phyloP scores from a whole-genome alignment of 75 land plant species.

The Chamaecyparis obtusa region DNA sequence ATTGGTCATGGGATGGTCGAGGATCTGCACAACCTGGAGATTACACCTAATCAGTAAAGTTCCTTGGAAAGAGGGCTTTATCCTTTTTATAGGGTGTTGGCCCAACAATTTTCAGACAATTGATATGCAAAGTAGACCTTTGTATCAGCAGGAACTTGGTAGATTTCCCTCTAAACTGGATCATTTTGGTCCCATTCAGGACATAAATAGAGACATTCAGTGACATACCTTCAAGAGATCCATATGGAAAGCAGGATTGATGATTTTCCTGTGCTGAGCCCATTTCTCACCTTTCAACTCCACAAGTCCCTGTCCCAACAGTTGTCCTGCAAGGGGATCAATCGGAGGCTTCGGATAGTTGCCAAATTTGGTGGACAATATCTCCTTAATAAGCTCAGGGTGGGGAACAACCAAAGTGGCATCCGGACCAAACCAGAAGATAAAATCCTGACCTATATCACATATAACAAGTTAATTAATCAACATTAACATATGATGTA shows the following conservation, averaged over 20 bases:
- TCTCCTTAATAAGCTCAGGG: constrained; percentile 21
- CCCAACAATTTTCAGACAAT: not conserved
- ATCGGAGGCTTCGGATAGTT: not conserved
- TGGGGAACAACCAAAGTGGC: constrained; percentile 9
- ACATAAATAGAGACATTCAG: not conserved
- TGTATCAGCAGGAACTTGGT: not conserved
- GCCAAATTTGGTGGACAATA: constrained; percentile 17
- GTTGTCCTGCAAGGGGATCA: not conserved
- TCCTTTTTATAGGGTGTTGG: not conserved
- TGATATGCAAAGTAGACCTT: not conserved
- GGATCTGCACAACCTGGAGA: not conserved
- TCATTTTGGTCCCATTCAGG: not conserved
- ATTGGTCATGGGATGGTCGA: not conserved
- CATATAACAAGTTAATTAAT: not conserved
- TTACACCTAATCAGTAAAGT: not conserved
- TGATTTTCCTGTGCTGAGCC: constrained; percentile 25
- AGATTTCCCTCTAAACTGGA: not conserved
- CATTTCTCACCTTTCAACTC: constrained; percentile 37
- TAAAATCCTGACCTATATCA: constrained; percentile 17
- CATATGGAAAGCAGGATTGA: constrained; percentile 40
- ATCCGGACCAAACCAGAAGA: constrained; percentile 17
- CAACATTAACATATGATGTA: too few relatives aligned
- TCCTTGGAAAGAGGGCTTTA: not conserved
- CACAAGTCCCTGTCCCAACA: constrained; percentile 18
- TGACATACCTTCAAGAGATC: constrained; percentile 44